Evolutionary conservation across 768 basidiomycete species (phyloP).

Genomic region (Russula emetica): DNA sequence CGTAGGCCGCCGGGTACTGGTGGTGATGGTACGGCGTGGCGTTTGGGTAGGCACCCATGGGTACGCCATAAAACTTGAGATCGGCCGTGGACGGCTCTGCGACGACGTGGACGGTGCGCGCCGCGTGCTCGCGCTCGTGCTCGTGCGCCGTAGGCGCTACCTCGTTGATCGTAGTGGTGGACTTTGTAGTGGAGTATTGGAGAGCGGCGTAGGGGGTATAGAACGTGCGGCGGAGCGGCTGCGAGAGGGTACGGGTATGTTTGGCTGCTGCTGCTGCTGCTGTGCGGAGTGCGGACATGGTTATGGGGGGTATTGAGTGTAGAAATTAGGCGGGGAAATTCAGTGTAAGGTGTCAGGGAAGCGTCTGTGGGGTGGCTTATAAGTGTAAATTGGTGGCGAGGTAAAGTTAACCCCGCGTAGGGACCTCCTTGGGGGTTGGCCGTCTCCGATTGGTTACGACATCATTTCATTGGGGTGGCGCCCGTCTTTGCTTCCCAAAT

Average conservation of each 20-base stretch:
- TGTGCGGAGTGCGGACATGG: constrained; percentile 35
- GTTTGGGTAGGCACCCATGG: constrained; percentile 54
- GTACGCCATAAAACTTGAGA: constrained; percentile 57
- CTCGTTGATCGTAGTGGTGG: constrained; percentile 8
- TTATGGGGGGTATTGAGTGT: neutral
- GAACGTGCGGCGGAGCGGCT: constrained; percentile 45
- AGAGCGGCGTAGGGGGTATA: constrained; percentile 62
- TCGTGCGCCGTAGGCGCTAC: constrained; percentile 44
- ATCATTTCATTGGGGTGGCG: constrained; percentile 9
- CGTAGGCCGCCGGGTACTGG: constrained; percentile 29
- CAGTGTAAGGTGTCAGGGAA: too few species aligned
- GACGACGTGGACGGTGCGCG: constrained; percentile 61
- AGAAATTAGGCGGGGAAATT: constrained; percentile 1
- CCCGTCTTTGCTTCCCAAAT: neutral
- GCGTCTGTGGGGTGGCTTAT: neutral
- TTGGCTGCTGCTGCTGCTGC: constrained; percentile 24
- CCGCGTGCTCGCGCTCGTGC: constrained; percentile 56
- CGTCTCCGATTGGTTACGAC: constrained; percentile 24
- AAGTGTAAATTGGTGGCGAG: neutral
- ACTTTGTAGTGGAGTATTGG: constrained; percentile 37
- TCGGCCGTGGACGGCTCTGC: constrained; percentile 64
- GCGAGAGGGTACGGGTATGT: constrained; percentile 34
- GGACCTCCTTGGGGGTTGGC: neutral
- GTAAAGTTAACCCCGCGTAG: neutral
- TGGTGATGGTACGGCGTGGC: constrained; percentile 40